phyloP scores from a whole-genome alignment of 495 filamentous ascomycete species.

The Neurospora sp. region DNA sequence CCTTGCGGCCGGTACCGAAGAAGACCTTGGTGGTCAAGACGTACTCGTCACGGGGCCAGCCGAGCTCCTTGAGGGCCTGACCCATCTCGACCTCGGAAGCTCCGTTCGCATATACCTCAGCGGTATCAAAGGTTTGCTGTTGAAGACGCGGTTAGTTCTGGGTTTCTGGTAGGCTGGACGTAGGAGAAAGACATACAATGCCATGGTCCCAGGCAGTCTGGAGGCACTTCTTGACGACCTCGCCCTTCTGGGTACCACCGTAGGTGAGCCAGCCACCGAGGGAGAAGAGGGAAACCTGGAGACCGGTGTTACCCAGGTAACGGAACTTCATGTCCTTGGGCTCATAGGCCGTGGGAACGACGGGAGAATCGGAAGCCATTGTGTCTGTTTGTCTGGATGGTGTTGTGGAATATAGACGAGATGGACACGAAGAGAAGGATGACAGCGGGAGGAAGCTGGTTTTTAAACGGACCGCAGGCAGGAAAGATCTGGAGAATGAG shows the following conservation, averaged over 20 bases:
- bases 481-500: background rate
- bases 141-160: background rate
- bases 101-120: constrained; percentile 54
- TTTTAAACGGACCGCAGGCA: background rate
- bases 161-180: background rate
- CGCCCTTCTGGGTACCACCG: constrained; percentile 33
- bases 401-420: background rate
- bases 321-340: constrained; percentile 59
- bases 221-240: constrained; percentile 32
- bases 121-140: constrained; percentile 51
- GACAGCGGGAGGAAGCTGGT: background rate
- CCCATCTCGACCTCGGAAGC: constrained; percentile 70
- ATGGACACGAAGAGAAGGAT: background rate
- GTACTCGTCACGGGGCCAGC: constrained; percentile 70
- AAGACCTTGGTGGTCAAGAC: constrained; percentile 77
- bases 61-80: constrained; percentile 52
- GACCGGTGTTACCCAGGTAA: constrained; percentile 54
- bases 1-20: constrained; percentile 27
- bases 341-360: constrained; percentile 30
- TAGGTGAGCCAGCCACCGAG: constrained; percentile 51
- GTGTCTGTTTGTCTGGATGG: constrained; percentile 12
- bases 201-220: constrained; percentile 45
- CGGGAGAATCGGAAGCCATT: constrained; percentile 12
- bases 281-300: constrained; percentile 59
- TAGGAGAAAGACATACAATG: constrained; percentile 20